A percentile compares a stretch with the other conserved stretches of the same genome.
Conservation (phyloP, 192 early-diverging fungal genomes). For the Coemansia sp. region DNA sequence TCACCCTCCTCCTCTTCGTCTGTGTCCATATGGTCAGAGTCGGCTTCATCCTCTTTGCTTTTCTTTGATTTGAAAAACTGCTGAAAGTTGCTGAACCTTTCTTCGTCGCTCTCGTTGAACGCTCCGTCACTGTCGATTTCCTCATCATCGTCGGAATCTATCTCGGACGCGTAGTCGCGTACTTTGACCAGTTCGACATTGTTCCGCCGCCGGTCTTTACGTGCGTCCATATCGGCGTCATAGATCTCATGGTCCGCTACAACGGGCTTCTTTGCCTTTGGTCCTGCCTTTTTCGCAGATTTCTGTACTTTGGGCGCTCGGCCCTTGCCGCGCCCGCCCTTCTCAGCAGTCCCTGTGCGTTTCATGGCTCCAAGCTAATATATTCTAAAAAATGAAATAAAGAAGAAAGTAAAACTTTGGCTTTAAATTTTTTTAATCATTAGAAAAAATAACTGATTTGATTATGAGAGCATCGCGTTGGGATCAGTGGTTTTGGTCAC, state of each 20-base stretch:
- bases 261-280: neutral
- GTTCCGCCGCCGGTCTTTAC: constrained; percentile 11
- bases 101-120: constrained; percentile 82
- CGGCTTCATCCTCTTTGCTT: constrained; percentile 19
- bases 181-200: constrained; percentile 36
- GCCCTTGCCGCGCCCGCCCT: neutral
- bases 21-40: constrained; percentile 33
- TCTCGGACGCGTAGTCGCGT: constrained; percentile 67
- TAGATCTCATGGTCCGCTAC: constrained; percentile 5
- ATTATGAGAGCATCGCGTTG: constrained; percentile 2
- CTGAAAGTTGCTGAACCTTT: constrained; percentile 68
- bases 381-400: neutral
- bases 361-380: neutral
- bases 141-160: constrained; percentile 89
- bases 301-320: neutral
- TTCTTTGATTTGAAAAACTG: neutral
- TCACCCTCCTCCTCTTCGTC: constrained; percentile 55
- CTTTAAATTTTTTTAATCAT: neutral
- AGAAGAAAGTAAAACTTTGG: neutral
- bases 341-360: neutral
- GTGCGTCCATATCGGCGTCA: constrained; percentile 16
- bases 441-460: neutral
- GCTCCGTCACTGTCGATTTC: constrained; percentile 92
- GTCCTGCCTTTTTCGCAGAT: neutral
- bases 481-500: constrained; percentile 14